These are phyloP conservation scores for Flaveria brownii DNA, from an alignment of 129 eudicot genomes.

Conservation along the genomic window DNA sequence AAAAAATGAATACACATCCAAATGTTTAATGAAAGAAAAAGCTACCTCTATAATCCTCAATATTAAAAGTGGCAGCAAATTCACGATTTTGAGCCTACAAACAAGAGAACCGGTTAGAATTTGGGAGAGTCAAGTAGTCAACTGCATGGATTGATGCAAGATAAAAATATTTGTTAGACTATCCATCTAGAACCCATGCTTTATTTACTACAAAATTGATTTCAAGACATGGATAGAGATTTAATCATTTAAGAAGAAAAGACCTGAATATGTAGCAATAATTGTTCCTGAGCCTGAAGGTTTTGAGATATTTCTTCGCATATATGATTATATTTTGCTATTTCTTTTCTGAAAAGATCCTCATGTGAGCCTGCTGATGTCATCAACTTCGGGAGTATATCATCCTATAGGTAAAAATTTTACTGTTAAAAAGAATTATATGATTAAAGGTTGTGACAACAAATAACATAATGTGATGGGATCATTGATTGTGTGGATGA, in stretches of 20 bases:
- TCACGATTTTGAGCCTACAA: slow-evolving; percentile 79
- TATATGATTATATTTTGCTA: slow-evolving; percentile 78
- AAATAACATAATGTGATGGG: not conserved
- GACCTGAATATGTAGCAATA: slow-evolving; percentile 87
- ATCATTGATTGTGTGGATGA: not conserved
- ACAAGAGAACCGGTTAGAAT: slow-evolving; percentile 25
- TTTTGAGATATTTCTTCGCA: slow-evolving; percentile 82
- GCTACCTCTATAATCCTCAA: slow-evolving; percentile 89
- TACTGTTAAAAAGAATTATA: not conserved
- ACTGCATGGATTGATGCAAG: not conserved
- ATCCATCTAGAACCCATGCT: not conserved
- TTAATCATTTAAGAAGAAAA: not conserved
- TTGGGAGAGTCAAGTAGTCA: not conserved
- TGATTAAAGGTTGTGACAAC: not conserved
- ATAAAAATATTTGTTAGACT: not conserved
- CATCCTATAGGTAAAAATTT: slow-evolving; percentile 52
- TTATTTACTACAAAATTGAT: not conserved
- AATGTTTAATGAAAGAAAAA: not conserved
- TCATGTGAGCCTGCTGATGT: slow-evolving; percentile 87
- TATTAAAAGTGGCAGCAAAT: slow-evolving; percentile 75
- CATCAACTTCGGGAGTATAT: slow-evolving; percentile 94
- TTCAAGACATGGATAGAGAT: not conserved
- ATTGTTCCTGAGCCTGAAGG: slow-evolving; percentile 78
- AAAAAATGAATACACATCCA: not conserved
- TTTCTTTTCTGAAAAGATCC: slow-evolving; percentile 93